A percentile compares a stretch with the other conserved stretches of the same genome.
phyloP scores from a whole-genome alignment of 148 eudicot species.

The Spergularia bocconei region DNA sequence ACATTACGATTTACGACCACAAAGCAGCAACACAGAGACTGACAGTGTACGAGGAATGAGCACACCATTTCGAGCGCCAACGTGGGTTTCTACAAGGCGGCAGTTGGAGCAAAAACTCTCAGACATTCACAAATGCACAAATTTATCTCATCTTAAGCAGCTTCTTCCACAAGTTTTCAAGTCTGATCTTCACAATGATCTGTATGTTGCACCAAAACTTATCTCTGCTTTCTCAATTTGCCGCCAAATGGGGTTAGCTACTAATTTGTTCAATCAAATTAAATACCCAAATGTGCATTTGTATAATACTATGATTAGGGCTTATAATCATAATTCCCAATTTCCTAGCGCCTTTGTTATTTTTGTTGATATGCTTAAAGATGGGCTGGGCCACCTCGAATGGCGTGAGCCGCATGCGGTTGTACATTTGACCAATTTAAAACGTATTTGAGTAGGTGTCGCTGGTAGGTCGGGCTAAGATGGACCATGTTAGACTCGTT shows the following conservation, averaged over 20 bases:
- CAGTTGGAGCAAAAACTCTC: conserved; percentile 59
- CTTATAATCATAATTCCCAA: conserved; percentile 44
- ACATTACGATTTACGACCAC: too few relatives aligned
- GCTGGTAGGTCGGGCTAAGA: too few relatives aligned
- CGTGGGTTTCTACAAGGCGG: conserved; percentile 68
- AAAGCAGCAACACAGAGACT: not conserved
- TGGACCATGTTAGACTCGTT: too few relatives aligned
- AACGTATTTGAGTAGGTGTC: too few relatives aligned
- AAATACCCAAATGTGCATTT: conserved; percentile 56
- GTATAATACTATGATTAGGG: conserved; percentile 63
- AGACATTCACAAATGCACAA: conserved; percentile 60
- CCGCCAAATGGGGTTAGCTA: conserved; percentile 41
- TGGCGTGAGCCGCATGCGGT: too few relatives aligned
- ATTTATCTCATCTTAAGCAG: conserved; percentile 59
- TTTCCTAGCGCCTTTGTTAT: conserved; percentile 39
- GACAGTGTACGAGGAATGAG: conserved; percentile 21
- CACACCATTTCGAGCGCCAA: conserved; percentile 54
- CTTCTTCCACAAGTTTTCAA: conserved; percentile 66
- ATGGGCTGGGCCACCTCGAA: too few relatives aligned
- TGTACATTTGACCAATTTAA: too few relatives aligned
- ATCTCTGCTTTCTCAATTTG: conserved; percentile 61
- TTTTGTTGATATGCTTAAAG: conserved; percentile 46
- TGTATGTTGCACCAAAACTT: conserved; percentile 57
- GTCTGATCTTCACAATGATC: conserved; percentile 56
- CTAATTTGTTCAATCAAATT: conserved; percentile 53